Percentiles rank a stretch among this genome's conserved stretches.
Conservation (phyloP, 306 rosid genomes). For the Purshia tridentata region DNA sequence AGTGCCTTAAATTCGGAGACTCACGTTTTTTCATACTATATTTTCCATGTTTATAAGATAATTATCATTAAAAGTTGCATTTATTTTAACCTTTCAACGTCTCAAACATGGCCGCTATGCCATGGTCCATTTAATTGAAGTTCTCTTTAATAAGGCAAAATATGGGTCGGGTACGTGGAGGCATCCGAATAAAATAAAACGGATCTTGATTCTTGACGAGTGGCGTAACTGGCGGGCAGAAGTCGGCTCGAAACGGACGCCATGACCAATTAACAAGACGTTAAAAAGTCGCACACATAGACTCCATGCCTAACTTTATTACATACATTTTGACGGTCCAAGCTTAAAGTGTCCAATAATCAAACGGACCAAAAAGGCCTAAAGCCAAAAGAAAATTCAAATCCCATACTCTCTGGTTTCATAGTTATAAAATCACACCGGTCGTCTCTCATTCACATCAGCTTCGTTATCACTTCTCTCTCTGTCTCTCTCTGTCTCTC, state of each 20-base stretch:
- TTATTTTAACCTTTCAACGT: too few relatives aligned
- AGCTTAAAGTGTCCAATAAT: neutral
- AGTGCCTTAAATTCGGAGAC: too few relatives aligned
- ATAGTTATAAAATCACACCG: conserved; percentile 2
- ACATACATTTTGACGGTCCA: conserved; percentile 10
- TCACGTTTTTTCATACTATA: too few relatives aligned
- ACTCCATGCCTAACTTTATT: neutral
- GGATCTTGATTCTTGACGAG: neutral
- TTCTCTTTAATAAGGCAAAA: neutral
- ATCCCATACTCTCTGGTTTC: neutral
- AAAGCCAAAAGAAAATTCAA: neutral
- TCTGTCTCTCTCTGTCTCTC: neutral
- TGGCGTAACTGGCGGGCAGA: conserved; percentile 50
- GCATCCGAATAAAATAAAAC: neutral
- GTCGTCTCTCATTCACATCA: conserved; percentile 1
- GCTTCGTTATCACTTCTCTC: neutral
- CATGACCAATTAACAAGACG: too few relatives aligned
- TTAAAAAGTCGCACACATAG: conserved; percentile 8
- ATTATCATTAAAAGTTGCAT: too few relatives aligned
- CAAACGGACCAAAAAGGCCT: neutral
- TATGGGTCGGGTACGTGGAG: conserved; percentile 3
- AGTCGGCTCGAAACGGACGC: neutral
- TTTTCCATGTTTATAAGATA: too few relatives aligned
- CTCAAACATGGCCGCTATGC: too few relatives aligned
- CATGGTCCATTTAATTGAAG: neutral